Conservation (phyloP, 257 asterid species). For the Solanum bukasovii region DNA sequence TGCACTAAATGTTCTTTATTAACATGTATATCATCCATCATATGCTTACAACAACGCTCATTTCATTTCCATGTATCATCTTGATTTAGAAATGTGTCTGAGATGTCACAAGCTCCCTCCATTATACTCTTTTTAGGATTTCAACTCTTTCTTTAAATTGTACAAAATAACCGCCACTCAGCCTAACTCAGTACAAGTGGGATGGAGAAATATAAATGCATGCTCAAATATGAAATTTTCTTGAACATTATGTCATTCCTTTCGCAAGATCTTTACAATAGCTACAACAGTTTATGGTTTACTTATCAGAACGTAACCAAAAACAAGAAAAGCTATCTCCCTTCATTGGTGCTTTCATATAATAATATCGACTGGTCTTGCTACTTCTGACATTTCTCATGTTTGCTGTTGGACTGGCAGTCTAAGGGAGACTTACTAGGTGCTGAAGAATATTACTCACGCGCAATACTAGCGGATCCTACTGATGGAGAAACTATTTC, state of each 20-base stretch:
- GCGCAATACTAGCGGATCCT: conserved; percentile 57
- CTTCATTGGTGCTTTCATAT: background rate
- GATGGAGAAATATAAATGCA: background rate
- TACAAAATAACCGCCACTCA: background rate
- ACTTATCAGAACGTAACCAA: background rate
- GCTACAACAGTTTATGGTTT: background rate
- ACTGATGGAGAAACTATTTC: conserved; percentile 47
- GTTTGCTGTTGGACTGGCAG: conserved; percentile 22
- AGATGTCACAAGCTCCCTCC: background rate
- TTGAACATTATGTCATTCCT: background rate
- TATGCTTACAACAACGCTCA: background rate
- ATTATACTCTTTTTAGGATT: background rate
- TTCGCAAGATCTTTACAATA: background rate
- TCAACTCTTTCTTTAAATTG: background rate
- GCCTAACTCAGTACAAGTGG: background rate
- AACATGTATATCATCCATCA: background rate
- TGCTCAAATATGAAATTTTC: background rate
- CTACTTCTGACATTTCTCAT: background rate
- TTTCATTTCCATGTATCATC: background rate
- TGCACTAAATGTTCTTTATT: background rate
- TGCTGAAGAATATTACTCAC: conserved; percentile 61
- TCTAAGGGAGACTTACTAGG: conserved; percentile 53
- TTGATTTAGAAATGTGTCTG: background rate
- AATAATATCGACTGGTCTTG: background rate
- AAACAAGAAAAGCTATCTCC: background rate